Evolutionary conservation across 192 early-diverging fungal species (phyloP), one percentile per base, ranked within the genome.

Genomic region (Rhizophagus prolifer): DNA sequence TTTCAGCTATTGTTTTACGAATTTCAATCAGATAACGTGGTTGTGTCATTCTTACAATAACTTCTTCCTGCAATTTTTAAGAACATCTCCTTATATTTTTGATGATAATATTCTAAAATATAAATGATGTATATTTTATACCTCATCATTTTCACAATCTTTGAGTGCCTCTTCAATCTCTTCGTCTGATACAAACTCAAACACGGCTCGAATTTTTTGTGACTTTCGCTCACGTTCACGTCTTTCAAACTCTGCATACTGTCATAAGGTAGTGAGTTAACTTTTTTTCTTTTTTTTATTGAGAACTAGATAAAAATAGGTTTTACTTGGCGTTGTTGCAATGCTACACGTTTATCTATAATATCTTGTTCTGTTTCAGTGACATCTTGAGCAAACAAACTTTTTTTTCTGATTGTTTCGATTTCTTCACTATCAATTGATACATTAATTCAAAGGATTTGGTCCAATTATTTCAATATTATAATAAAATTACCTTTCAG

Each of bases 351-450:
- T 81, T 95, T 90, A 79, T 95, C 88, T 82, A 98, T 98, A 76
- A 98, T 94, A 61, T 88, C 88, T 89, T 89, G 89, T 81, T 98
- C 96, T 58, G 92, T 90, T 78, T 93, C 92, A 1, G 96, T 98
- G 31, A 96, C 91, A 82, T 95, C 94, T 69, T 95, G 90, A 76
- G 91, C 86, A 82, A 98, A 98, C 2, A 98, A 90, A 50, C 93
- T 91, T 73, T 94, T 92, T 79, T 96, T 96, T 58, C 92, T 90
- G 67, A 93, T 88, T 12, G 85, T 90, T 79, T 87, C 89, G 79
- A 94, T 93, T 44, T 84, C 84, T 36, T 92, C 90, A 82, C 93
- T 94, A 79, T 14, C 26, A 23, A 68, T 23, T 30, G 28, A 41
- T 50, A 21, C 12, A 58, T 58, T 60, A 21, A 36, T 60, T 34